Evolutionary conservation across 129 eudicot species (phyloP), one percentile per base, ranked within the genome.

Genomic region (Dittrichia graveolens): DNA sequence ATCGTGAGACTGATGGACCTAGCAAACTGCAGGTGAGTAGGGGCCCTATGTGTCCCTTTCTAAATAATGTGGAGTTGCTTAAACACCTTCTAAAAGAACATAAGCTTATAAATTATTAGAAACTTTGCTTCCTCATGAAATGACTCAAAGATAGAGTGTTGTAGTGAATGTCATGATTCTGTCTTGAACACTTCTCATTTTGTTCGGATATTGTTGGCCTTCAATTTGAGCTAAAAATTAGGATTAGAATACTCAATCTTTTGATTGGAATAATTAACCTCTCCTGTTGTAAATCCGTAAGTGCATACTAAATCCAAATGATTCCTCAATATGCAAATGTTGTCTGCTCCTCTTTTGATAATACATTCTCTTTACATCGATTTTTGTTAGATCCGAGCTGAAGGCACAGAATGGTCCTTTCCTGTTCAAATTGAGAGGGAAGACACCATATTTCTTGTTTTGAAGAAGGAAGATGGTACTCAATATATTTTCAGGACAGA

Each of bases 391-490:
- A 88, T 94, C 75, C 89, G 86, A 16, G 62, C 84, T 65, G 86
- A 86, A 58, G 85, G 89, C 64, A 88, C 98, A 71, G 85, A 77
- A 65, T 94, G 98, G 98, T 87, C 98, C 57, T 85, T 80, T 84
- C 98, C 98, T 47, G 74, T 94, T 81, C 85, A 84, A 78, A 90
- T 94, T 35, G 62, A 57, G 50, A 94, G 85, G 70, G 98, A 94
- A 78, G 98, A 94, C 76, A 90, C 92, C 54, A 47, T 94, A 73
- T 75, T 75, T 74, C 83, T 94, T 31, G 89, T 81, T 48, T 81
- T 94, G 72, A 85, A 83, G 59, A 81, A 83, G 56, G 82, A 78
- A 65, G 82, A 85, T 77, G 87, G 92, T 45, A 54, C 72, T 24
- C 81, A 79, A 12, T 71, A 69, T 65, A 81, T 81, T 73, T 56